phyloP scores from a whole-genome alignment of 306 rosid genomes.

The Sindora glabra region DNA sequence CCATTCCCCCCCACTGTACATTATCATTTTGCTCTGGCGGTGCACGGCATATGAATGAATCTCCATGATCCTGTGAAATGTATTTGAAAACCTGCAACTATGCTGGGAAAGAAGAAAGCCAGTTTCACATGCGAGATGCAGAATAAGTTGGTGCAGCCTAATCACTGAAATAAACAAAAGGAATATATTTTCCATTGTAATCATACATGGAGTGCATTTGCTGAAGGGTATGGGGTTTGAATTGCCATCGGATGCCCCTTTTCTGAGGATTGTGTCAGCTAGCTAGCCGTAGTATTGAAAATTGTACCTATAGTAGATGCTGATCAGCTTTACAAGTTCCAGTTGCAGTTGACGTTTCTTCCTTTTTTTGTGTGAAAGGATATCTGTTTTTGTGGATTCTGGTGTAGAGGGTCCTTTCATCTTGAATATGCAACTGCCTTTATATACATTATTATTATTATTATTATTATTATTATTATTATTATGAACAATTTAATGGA shows the following conservation, averaged over 20 bases:
- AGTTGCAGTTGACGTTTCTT: not conserved
- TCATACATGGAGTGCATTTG: not conserved
- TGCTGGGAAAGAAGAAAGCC: not conserved
- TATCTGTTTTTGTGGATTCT: no score
- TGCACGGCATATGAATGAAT: not conserved
- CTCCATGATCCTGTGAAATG: not conserved
- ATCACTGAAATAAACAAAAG: not conserved
- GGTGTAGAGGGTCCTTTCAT: no score
- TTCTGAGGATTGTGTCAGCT: not conserved
- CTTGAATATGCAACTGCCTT: no score
- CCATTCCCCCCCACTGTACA: not conserved
- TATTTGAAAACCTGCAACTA: not conserved
- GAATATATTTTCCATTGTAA: not conserved
- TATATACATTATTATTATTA: no score
- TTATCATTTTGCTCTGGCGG: not conserved
- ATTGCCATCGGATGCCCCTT: not conserved
- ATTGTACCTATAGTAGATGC: not conserved
- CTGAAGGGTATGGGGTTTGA: not conserved
- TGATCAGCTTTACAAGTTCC: not conserved
- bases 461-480: no score
- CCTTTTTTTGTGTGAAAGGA: not conserved
- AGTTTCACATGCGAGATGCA: slow-evolving; percentile 1
- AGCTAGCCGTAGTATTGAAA: not conserved
- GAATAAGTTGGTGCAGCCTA: not conserved
- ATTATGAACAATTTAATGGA: no score